Base-by-base conservation (phyloP, 441 rosid genomes). In the Gossypium armourianum region DNA sequence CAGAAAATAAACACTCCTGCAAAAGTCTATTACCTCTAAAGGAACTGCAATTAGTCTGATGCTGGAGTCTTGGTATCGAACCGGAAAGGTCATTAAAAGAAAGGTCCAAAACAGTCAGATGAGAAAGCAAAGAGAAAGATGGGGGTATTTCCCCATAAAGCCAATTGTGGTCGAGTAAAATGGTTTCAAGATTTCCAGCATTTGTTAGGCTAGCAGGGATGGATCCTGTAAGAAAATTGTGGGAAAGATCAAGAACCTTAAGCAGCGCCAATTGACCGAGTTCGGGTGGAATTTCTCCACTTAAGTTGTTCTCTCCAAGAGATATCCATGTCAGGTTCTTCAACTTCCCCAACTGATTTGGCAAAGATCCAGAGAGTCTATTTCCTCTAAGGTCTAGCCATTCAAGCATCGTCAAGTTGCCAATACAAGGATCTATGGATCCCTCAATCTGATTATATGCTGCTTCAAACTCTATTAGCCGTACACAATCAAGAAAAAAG, bases 31-130 rank as follows among this genome's bases (percentile, higher is more conserved):
- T 88, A 8, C 86, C 90, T 47, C 54, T 61, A 19, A 82, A 86
- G 61, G 73, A 70, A 70, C 64, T 55, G 68, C 90, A 88, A 70
- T 77, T 75, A 24, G 4, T 73, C 13, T 24, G 75, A 59, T 76
- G 74, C 12, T 13, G 78, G 36, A 88, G 74, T 16, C 15, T 58
- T 7, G 86, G 88, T 72, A 88, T 77, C 62, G 47, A 71, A 64
- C 92, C 90, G 13, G 88, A 83, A 63, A 88, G 83, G 52, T 88
- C 81, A 71, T 88, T 88, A 77, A 80, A 86, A 24, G 92, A 84
- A 58, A 86, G 78, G 73, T 86, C 75, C 36, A 88, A 75, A 13
- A 70, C 54, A 58, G 76, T 72, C 17, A 88, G 88, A 63, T 50
- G 72, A 20, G 69, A 53, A 65, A 88, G 84, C 65, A 43, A 72